Evolutionary conservation across 2,329 filamentous ascomycete genomes (phyloP).

Genomic region (Rosellinia necatrix): DNA sequence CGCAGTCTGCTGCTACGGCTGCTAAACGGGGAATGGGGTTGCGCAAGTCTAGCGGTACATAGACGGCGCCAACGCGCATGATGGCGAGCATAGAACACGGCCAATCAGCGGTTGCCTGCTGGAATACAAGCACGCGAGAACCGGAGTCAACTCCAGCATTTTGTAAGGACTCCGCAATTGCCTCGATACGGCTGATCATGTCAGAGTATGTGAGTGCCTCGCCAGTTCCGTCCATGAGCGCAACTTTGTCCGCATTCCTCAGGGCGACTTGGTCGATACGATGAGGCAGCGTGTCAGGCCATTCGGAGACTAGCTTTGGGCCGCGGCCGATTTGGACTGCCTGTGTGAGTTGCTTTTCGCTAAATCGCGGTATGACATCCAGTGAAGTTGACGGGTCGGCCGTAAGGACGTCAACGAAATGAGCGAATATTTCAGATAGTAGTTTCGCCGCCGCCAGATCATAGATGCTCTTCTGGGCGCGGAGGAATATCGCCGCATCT

Average conservation of each 20-base stretch:
- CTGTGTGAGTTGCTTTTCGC: not conserved
- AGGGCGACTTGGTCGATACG: slow-evolving; percentile 23
- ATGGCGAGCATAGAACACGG: slow-evolving; percentile 34
- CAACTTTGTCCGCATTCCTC: slow-evolving; percentile 3
- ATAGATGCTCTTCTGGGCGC: slow-evolving; percentile 30
- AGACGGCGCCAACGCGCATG: slow-evolving; percentile 37
- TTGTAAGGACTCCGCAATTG: slow-evolving; percentile 41
- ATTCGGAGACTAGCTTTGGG: slow-evolving; percentile 6
- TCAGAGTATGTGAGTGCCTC: slow-evolving; percentile 41
- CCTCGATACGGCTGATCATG: slow-evolving; percentile 38
- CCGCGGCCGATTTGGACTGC: slow-evolving; percentile 8
- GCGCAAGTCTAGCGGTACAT: slow-evolving; percentile 43
- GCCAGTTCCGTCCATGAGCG: slow-evolving; percentile 19
- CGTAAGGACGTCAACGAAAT: slow-evolving; percentile 22
- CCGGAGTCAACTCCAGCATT: slow-evolving; percentile 22
- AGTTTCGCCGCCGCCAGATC: slow-evolving; percentile 17
- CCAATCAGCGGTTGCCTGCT: slow-evolving; percentile 24
- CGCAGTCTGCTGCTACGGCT: slow-evolving; percentile 35
- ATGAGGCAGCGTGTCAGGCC: slow-evolving; percentile 27
- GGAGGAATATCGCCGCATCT: slow-evolving; percentile 20
- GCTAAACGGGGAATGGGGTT: slow-evolving; percentile 37
- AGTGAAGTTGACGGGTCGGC: not conserved
- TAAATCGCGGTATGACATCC: not conserved
- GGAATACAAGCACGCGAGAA: slow-evolving; percentile 41
- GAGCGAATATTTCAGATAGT: slow-evolving; percentile 24